A percentile compares a stretch with the other conserved stretches of the same genome.
These are phyloP conservation scores for Emydomyces testavorans DNA, from an alignment of 2,329 filamentous ascomycete species.

Conservation along the genomic window DNA sequence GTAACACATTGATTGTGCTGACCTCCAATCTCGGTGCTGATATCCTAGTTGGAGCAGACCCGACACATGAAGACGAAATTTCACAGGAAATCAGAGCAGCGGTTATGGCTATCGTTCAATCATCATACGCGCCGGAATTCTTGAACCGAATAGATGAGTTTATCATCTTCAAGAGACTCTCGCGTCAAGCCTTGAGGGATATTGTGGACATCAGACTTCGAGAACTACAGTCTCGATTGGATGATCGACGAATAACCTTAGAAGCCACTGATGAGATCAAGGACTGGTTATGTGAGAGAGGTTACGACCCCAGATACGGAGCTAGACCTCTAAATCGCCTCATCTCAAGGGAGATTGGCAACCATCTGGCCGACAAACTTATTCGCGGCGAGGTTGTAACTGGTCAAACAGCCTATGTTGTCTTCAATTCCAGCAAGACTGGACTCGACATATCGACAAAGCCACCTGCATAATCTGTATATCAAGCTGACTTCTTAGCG, in stretches of 20 bases:
- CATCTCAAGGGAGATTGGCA: conserved; percentile 81
- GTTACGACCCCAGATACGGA: conserved; percentile 85
- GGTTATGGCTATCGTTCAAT: conserved; percentile 77
- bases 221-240: conserved; percentile 71
- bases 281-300: conserved; percentile 75
- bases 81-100: conserved; percentile 60
- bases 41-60: conserved; percentile 68
- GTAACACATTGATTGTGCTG: conserved; percentile 90
- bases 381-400: conserved; percentile 71
- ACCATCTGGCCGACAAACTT: conserved; percentile 79
- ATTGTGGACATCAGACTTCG: conserved; percentile 86
- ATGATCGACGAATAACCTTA: conserved; percentile 73
- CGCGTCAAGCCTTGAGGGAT: conserved; percentile 64
- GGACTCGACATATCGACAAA: conserved; percentile 43
- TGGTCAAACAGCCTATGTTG: conserved; percentile 62
- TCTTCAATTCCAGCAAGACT: conserved; percentile 51
- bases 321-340: conserved; percentile 82
- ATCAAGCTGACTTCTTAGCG: not conserved
- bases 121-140: conserved; percentile 76
- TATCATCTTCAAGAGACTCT: conserved; percentile 86
- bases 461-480: not conserved
- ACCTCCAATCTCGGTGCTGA: conserved; percentile 92
- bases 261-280: conserved; percentile 60
- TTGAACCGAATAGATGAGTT: conserved; percentile 94
- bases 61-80: conserved; percentile 57